Base-by-base conservation (phyloP, 495 filamentous ascomycete species). In the Trichoderma asperelloides region DNA sequence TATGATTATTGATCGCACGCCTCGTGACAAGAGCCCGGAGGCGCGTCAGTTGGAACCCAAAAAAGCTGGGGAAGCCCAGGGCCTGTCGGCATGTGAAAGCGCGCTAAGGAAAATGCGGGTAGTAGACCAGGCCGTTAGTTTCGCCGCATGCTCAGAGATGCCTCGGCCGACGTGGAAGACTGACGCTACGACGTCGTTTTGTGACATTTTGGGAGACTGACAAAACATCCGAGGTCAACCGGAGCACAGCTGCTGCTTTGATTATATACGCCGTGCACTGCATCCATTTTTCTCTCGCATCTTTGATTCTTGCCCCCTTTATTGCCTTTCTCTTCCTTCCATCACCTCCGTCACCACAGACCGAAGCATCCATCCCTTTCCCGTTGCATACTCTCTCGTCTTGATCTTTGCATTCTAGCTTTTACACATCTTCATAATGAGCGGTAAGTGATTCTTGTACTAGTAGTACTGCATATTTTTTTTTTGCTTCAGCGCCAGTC, bases 1-100 rank as follows among this genome's bases (percentile, higher is more conserved):
- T 16, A 60, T 60, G 27, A 60, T 25, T 60, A 23, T 9, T 28
- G n/a, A 12, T 23, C 43, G 5, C 55, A 11, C 55, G 55, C 55
- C 55, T 47, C 55, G n/a, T 60, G 55, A 60, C 55, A 9, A 9
- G 43, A 47, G 15, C 43, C 43, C 43, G 11, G 43, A 47, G 43
- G 43, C 16, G 55, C 25, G 30, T 11, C 25, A 60, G n/a, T 23
- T 18, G 5, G 55, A 30, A 30, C 1, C 23, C 55, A 15, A 25
- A 23, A 60, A 60, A 60, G 25, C 55, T 60, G 55, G 55, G 55
- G 55, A 60, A 60, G 11, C 25, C 55, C 23, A 8, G 6, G 47
- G n/a, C n/a, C 47, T 12, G 11, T 60, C 55, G 55, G 55, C 55
- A 60, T 60, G 55, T 60, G 55, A 60, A 60, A 60, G 55, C 33